These are phyloP conservation scores for Colletotrichum tropicale DNA, from an alignment of 2,329 filamentous ascomycete genomes.

Conservation along the genomic window DNA sequence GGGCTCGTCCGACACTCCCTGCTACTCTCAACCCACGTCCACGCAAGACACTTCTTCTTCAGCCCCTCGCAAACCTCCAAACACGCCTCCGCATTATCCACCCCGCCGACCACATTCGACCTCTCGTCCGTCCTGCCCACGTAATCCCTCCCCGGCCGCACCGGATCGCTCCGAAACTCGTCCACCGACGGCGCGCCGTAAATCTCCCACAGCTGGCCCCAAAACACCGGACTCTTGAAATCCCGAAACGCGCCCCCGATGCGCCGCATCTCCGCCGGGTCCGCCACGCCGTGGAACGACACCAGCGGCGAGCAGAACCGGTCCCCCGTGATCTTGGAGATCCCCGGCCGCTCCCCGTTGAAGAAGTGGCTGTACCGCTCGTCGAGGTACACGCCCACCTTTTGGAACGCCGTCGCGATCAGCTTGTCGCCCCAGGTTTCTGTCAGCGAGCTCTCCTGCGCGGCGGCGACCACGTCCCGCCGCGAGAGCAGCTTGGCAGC, in stretches of 20 bases:
- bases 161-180: slow-evolving; percentile 37
- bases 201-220: slow-evolving; percentile 55
- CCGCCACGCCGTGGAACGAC: slow-evolving; percentile 56
- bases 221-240: slow-evolving; percentile 45
- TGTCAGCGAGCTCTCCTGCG: slow-evolving; percentile 52
- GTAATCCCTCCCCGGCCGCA: slow-evolving; percentile 48
- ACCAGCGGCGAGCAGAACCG: slow-evolving; percentile 59
- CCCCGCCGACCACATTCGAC: slow-evolving; percentile 38
- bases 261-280: slow-evolving; percentile 47
- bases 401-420: slow-evolving; percentile 57
- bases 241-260: slow-evolving; percentile 46
- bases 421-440: slow-evolving; percentile 61
- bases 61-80: slow-evolving; percentile 43
- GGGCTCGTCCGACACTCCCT: slow-evolving; percentile 49
- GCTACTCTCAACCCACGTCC: slow-evolving; percentile 49
- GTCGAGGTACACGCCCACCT: slow-evolving; percentile 58
- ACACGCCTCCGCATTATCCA: slow-evolving; percentile 46
- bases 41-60: slow-evolving; percentile 51
- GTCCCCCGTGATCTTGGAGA: slow-evolving; percentile 53
- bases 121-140: slow-evolving; percentile 54
- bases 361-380: slow-evolving; percentile 59
- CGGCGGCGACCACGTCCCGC: slow-evolving; percentile 44
- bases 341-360: slow-evolving; percentile 57
- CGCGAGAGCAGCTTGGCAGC: slow-evolving; percentile 50
- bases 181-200: slow-evolving; percentile 47